Percentiles rank a stretch among this genome's conserved stretches.
phyloP scores from a whole-genome alignment of 2,329 filamentous ascomycete genomes.

The Ascochyta pisi region DNA sequence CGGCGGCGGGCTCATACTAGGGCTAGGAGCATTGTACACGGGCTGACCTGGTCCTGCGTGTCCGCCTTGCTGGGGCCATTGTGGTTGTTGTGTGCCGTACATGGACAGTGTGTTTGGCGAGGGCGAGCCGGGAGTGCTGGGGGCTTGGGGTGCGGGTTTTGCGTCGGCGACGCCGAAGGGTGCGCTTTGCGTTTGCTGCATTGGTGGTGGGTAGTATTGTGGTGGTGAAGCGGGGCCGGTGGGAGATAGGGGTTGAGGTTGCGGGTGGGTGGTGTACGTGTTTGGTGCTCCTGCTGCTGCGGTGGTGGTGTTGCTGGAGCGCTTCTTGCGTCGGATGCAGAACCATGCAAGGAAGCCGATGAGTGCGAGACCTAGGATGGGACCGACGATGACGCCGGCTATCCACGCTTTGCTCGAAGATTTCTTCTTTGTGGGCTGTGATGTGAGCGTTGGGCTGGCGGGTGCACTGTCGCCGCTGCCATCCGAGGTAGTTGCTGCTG shows the following conservation, averaged over 20 bases:
- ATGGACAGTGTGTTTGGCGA: not conserved
- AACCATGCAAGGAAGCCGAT: conserved; percentile 25
- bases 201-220: conserved; percentile 26
- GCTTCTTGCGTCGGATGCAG: conserved; percentile 29
- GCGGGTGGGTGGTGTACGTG: conserved; percentile 6
- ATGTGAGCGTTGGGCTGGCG: not conserved
- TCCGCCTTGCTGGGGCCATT: conserved; percentile 26
- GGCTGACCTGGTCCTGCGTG: conserved; percentile 17
- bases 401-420: conserved; percentile 38
- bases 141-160: conserved; percentile 27
- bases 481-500: not conserved
- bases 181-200: conserved; percentile 22
- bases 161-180: conserved; percentile 28
- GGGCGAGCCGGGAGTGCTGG: conserved; percentile 18
- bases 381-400: conserved; percentile 37
- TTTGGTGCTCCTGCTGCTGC: conserved; percentile 12
- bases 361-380: conserved; percentile 31
- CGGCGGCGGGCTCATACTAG: conserved; percentile 19
- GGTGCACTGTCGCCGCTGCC: not conserved
- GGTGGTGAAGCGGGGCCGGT: conserved; percentile 16
- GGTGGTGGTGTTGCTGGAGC: conserved; percentile 13
- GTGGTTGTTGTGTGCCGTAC: conserved; percentile 17
- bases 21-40: conserved; percentile 19
- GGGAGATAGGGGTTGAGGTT: conserved; percentile 1
- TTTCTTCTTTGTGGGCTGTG: conserved; percentile 8